Evolutionary conservation across 2,329 filamentous ascomycete genomes (phyloP).

Genomic region (Clonostachys chloroleuca): DNA sequence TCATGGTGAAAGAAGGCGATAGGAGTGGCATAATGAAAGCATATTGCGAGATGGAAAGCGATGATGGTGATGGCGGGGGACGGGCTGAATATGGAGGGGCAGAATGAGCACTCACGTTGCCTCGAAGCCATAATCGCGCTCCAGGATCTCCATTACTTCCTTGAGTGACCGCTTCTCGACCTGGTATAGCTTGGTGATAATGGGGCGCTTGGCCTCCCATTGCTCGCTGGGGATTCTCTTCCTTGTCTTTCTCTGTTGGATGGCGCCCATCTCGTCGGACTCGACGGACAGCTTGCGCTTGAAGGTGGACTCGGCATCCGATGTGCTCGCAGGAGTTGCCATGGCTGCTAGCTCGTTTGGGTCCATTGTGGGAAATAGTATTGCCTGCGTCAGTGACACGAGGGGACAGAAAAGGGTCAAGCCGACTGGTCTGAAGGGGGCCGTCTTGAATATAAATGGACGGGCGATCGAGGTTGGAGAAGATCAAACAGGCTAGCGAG

Average conservation of each 20-base stretch:
- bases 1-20: too few relatives aligned
- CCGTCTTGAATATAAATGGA: too few relatives aligned
- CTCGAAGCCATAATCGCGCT: conserved; percentile 27
- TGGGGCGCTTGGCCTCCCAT: conserved; percentile 25
- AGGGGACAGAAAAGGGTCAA: too few relatives aligned
- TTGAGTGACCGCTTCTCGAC: conserved; percentile 33
- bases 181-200: conserved; percentile 30
- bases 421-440: too few relatives aligned
- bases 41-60: neutral
- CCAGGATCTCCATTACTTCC: conserved; percentile 31
- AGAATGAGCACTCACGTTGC: conserved; percentile 26
- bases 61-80: neutral
- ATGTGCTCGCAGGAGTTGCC: neutral
- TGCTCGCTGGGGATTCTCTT: conserved; percentile 23
- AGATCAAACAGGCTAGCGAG: too few relatives aligned
- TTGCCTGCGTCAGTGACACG: too few relatives aligned
- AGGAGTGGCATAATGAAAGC: too few relatives aligned
- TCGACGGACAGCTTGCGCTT: conserved; percentile 15
- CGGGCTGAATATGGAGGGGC: neutral
- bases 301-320: neutral
- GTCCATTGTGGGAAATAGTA: too few relatives aligned
- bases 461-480: too few relatives aligned
- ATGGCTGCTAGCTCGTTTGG: too few relatives aligned
- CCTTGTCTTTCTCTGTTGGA: conserved; percentile 10
- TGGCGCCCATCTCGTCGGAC: conserved; percentile 16